phyloP scores from a whole-genome alignment of 148 eudicot genomes.

The Agrostemma githago region DNA sequence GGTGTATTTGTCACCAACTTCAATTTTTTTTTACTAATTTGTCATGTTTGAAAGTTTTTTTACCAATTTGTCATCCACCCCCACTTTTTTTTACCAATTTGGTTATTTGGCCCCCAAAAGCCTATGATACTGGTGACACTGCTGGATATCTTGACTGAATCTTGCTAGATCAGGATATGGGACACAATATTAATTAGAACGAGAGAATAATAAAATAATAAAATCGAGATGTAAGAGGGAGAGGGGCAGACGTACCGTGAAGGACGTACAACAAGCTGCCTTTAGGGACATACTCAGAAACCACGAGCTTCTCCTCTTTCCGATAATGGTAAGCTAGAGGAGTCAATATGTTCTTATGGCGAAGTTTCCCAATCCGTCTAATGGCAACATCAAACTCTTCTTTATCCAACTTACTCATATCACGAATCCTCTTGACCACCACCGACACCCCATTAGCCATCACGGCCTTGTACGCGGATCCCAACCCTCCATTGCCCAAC shows the following conservation, averaged over 20 bases:
- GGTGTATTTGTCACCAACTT: too few species aligned
- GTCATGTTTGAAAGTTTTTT: too few species aligned
- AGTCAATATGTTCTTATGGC: constrained; percentile 53
- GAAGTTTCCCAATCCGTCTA: constrained; percentile 40
- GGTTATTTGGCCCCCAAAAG: too few species aligned
- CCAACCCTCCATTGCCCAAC: constrained; percentile 56
- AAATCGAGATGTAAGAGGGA: not conserved
- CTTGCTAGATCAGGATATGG: too few species aligned
- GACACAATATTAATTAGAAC: too few species aligned
- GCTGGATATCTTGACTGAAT: too few species aligned
- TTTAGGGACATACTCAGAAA: constrained; percentile 53
- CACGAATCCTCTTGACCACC: constrained; percentile 67
- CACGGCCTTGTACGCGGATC: constrained; percentile 66
- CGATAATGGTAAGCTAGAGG: constrained; percentile 66
- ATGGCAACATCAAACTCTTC: constrained; percentile 55
- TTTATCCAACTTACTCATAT: constrained; percentile 47
- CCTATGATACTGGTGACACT: too few species aligned
- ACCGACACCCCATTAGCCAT: constrained; percentile 63
- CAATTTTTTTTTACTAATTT: too few species aligned
- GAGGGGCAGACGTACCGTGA: constrained; percentile 43
- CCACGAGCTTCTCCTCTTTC: constrained; percentile 67
- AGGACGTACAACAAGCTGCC: constrained; percentile 59
- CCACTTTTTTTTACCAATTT: too few species aligned
- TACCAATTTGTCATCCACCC: too few species aligned
- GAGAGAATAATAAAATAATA: too few species aligned